Percentiles rank a stretch among this genome's conserved stretches.
These are phyloP conservation scores for Moricandia moricandioides DNA, from an alignment of 345 rosid genomes.

Conservation along the genomic window DNA sequence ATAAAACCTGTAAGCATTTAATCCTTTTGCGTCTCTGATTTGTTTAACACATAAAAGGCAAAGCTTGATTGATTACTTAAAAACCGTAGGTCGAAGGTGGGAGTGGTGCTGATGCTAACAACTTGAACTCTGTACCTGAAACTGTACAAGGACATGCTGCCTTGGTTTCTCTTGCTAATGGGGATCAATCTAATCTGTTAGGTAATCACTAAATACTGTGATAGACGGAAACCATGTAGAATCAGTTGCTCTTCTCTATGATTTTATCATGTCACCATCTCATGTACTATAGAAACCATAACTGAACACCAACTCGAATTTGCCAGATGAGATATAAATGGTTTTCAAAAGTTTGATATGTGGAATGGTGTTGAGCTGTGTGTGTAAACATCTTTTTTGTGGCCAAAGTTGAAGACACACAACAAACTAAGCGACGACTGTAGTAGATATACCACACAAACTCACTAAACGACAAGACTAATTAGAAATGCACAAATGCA, in stretches of 20 bases:
- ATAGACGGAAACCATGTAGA: conserved; percentile 23
- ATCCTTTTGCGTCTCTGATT: not conserved
- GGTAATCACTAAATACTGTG: conserved; percentile 27
- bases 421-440: not conserved
- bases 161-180: conserved; percentile 27
- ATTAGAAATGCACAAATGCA: not conserved
- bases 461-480: not conserved
- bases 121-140: conserved; percentile 12
- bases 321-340: conserved; percentile 20
- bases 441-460: not conserved
- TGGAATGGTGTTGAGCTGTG: not conserved
- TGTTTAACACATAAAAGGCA: not conserved
- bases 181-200: conserved; percentile 19
- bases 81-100: conserved; percentile 26
- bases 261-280: conserved; percentile 12
- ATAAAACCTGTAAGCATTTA: conserved; percentile 19
- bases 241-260: conserved; percentile 8
- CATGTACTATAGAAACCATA: conserved; percentile 34
- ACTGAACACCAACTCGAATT: conserved; percentile 18
- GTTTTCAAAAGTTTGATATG: conserved; percentile 10
- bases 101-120: conserved; percentile 15
- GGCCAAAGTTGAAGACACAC: not conserved
- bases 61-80: not conserved
- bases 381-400: not conserved
- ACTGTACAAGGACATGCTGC: not conserved